A percentile compares a stretch with the other conserved stretches of the same genome.
Conservation (phyloP, 2,329 filamentous ascomycete genomes). For the Colletotrichum musicola region DNA sequence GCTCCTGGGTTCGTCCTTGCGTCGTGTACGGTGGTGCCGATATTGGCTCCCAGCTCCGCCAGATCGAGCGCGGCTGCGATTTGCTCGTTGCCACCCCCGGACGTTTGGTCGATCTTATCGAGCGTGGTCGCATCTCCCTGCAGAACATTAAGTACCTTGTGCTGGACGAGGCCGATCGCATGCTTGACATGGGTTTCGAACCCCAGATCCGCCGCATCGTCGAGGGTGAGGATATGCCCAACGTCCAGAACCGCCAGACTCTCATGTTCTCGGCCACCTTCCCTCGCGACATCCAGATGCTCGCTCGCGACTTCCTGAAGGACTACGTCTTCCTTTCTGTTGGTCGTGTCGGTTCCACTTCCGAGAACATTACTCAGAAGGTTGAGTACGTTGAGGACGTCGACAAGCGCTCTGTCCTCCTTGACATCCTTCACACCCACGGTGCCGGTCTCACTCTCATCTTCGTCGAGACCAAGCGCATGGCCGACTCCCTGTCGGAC, state of each 20-base stretch:
- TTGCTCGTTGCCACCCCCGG: constrained; percentile 96
- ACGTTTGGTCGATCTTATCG: constrained; percentile 96
- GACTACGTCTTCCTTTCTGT: constrained; percentile 99
- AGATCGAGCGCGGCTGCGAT: constrained; percentile 98
- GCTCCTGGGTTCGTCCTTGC: constrained; percentile 98
- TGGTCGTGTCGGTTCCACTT: constrained; percentile 97
- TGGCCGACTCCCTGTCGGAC: constrained; percentile 97
- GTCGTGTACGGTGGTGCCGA: constrained; percentile 99
- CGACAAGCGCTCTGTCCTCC: constrained; percentile 97
- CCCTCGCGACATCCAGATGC: constrained; percentile 98
- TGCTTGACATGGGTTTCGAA: constrained; percentile 99
- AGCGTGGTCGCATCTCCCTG: constrained; percentile 97
- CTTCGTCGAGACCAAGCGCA: constrained; percentile 99
- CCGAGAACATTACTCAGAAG: constrained; percentile 99
- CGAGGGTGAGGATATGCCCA: constrained; percentile 97
- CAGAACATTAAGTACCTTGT: constrained; percentile 99
- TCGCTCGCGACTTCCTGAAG: constrained; percentile 98
- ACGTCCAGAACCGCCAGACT: constrained; percentile 86
- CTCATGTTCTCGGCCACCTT: constrained; percentile 99
- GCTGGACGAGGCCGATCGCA: constrained; percentile 98
- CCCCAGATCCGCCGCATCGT: constrained; percentile 99
- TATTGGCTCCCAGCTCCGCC: constrained; percentile 96
- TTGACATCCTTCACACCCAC: constrained; percentile 97
- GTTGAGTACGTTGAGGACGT: constrained; percentile 96
- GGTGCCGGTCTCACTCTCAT: constrained; percentile 91